A percentile compares a stretch with the other conserved stretches of the same genome.
Conservation (phyloP, 305 asterid species). For the Fraxinus sp. region DNA sequence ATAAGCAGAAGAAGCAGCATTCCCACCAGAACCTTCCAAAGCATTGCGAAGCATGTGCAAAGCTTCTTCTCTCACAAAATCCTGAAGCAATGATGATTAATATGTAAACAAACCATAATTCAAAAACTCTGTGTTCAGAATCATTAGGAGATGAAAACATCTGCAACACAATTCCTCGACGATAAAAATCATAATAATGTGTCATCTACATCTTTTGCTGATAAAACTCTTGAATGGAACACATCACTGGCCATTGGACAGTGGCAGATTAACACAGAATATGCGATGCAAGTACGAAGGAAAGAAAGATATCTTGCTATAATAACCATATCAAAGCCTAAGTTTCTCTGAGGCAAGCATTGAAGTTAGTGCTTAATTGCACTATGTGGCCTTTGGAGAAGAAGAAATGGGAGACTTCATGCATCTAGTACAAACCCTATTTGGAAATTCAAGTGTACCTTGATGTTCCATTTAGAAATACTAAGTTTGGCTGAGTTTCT, state of each 20-base stretch:
- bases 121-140: slow-evolving; percentile 12
- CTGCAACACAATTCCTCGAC: slow-evolving; percentile 7
- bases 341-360: slow-evolving; percentile 13
- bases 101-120: slow-evolving; percentile 10
- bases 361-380: background rate
- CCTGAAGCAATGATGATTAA: slow-evolving; percentile 53
- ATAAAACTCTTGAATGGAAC: slow-evolving; percentile 8
- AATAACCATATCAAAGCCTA: slow-evolving; percentile 7
- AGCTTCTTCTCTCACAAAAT: slow-evolving; percentile 95
- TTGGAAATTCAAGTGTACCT: slow-evolving; percentile 4
- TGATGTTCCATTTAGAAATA: slow-evolving; percentile 11
- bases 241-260: slow-evolving; percentile 10
- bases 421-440: slow-evolving; percentile 15
- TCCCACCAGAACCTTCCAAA: slow-evolving; percentile 90
- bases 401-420: slow-evolving; percentile 6
- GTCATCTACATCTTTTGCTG: slow-evolving; percentile 10
- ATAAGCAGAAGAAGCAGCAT: slow-evolving; percentile 75
- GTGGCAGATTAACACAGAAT: slow-evolving; percentile 9
- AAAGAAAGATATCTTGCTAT: slow-evolving; percentile 16
- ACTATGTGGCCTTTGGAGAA: slow-evolving; percentile 7
- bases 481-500: background rate
- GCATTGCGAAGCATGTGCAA: slow-evolving; percentile 95
- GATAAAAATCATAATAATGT: slow-evolving; percentile 18
- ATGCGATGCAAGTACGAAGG: slow-evolving; percentile 19
- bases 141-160: background rate